Evolutionary conservation across 2,329 filamentous ascomycete genomes (phyloP), one percentile per base, ranked within the genome.

Genomic region (Pyrenophora tritici-repentis): DNA sequence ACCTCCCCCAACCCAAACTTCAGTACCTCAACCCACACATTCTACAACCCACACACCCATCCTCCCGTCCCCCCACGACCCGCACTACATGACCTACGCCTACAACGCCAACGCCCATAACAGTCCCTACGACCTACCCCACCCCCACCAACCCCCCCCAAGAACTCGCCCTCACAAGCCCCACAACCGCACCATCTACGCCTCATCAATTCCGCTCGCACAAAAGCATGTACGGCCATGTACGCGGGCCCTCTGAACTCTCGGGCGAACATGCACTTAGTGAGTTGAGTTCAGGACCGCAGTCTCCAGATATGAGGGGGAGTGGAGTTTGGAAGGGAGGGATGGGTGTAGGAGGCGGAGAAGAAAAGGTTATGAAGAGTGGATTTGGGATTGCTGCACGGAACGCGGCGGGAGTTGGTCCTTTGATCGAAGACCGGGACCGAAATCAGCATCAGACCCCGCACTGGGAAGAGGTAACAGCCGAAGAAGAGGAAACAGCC

Each of bases 141-240:
- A 46, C 42, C 38, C 26, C 10, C 37, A 48, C 3, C 50, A 29
- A 9, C 31, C 48, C 8, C 7, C 7, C 42, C 14, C 59, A 63
- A 13, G 58, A 63, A 45, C 46, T 63, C 6, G 36, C 56, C 6
- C 38, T 42, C 3, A 29, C 26, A 7, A 29, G 9, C 45, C 47
- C 10, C 35, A 37, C 17, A 7, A 42, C 34, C 1, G 14, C 31
- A 1, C 39, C 43, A 4, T 16, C 42, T 1, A 22, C 29, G 0
- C 22, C 42, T 5, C 17, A 10, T 5, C 42, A 35, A 4, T 38
- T 42, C 10, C 42, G 38, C 16, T 35, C 16, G 3, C 47, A 37
- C 16, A 40, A 50, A n/a, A 44, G 33, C 17, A 47, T 50, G 38
- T 46, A 51, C 42, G 33, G 47, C 22, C 37, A 42, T 5, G 38